Evolutionary conservation across 352 stramenopile species (phyloP).

Genomic region (Halophytophthora polymorphica): DNA sequence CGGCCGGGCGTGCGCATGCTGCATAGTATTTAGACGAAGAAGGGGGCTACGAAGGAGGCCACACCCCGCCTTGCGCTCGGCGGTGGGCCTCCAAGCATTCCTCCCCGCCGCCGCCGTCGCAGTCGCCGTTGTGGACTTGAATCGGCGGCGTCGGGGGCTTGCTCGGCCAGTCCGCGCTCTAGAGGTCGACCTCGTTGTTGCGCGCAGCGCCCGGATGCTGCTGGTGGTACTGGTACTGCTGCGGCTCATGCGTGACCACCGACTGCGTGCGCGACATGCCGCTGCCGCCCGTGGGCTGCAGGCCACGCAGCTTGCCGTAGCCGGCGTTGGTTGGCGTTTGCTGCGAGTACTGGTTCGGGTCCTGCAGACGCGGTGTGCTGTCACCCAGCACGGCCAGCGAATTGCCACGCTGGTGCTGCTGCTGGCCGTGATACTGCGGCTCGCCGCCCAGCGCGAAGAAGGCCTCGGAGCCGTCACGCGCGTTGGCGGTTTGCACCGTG

Average conservation of each 20-base stretch:
- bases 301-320: conserved; percentile 18
- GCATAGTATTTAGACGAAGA: too few species aligned
- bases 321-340: conserved; percentile 26
- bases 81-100: too few species aligned
- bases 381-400: conserved; percentile 38
- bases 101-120: too few species aligned
- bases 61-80: too few species aligned
- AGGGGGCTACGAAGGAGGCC: too few species aligned
- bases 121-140: too few species aligned
- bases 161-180: conserved; percentile 4
- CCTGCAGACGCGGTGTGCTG: conserved; percentile 23
- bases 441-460: conserved; percentile 49
- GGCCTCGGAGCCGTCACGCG: conserved; percentile 39
- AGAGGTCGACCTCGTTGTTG: conserved; percentile 50
- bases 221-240: conserved; percentile 8
- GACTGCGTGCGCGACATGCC: conserved; percentile 26
- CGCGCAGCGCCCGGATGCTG: conserved; percentile 17
- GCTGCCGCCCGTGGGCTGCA: conserved; percentile 20
- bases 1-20: too few species aligned
- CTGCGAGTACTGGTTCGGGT: conserved; percentile 23
- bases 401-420: conserved; percentile 22
- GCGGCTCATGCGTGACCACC: conserved; percentile 20
- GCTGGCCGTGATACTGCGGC: conserved; percentile 34
- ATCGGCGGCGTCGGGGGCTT: too few species aligned
- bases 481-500: conserved; percentile 43